phyloP scores from a whole-genome alignment of 371 early-diverging fungal genomes.

The Mortierella sp. region DNA sequence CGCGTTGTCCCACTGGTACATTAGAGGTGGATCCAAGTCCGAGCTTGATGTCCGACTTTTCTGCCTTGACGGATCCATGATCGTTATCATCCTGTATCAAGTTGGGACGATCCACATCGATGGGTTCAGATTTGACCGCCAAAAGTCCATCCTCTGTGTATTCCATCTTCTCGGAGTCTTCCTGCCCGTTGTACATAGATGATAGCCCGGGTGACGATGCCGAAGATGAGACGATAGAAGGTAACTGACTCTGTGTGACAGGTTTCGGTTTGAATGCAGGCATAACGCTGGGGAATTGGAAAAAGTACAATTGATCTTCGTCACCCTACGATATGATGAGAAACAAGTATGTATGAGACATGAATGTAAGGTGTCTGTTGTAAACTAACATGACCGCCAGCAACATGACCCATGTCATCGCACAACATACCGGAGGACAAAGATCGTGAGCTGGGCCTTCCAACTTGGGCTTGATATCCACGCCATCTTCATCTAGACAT shows the following conservation, averaged over 20 bases:
- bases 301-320: slow-evolving; percentile 46
- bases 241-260: slow-evolving; percentile 24
- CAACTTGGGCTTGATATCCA: slow-evolving; percentile 32
- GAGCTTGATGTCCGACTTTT: slow-evolving; percentile 18
- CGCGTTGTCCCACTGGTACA: slow-evolving; percentile 48
- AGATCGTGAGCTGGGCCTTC: slow-evolving; percentile 51
- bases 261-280: slow-evolving; percentile 42
- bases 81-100: slow-evolving; percentile 21
- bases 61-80: slow-evolving; percentile 31
- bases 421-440: slow-evolving; percentile 26
- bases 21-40: slow-evolving; percentile 14
- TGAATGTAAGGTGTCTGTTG: neutral
- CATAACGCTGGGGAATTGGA: slow-evolving; percentile 54
- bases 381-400: neutral
- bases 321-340: slow-evolving; percentile 3
- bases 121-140: slow-evolving; percentile 41
- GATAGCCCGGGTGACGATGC: slow-evolving; percentile 9
- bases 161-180: slow-evolving; percentile 23
- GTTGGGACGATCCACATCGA: slow-evolving; percentile 41
- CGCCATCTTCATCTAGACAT: slow-evolving; percentile 14
- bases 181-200: slow-evolving; percentile 27
- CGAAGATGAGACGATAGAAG: slow-evolving; percentile 25
- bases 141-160: slow-evolving; percentile 31
- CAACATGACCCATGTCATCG: too few species aligned
- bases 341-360: neutral